Evolutionary conservation across 768 basidiomycete genomes (phyloP).

Genomic region (Mycena vitilis): DNA sequence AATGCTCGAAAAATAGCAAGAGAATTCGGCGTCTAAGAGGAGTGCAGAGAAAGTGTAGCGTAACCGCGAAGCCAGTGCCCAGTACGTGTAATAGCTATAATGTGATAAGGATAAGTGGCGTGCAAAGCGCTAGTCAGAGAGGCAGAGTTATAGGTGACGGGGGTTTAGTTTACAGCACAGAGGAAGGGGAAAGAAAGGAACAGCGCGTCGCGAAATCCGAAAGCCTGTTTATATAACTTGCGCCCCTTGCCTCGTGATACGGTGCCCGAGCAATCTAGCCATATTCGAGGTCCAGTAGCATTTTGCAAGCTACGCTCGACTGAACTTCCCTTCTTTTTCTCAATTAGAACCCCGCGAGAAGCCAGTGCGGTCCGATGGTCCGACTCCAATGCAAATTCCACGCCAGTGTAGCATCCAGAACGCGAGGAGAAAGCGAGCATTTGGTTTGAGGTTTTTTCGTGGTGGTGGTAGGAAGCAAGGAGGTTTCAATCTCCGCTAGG

Average conservation of each 20-base stretch:
- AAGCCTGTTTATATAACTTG: conserved; percentile 20
- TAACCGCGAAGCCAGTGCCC: conserved; percentile 25
- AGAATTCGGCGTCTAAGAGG: conserved; percentile 7
- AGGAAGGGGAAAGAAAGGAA: conserved; percentile 16
- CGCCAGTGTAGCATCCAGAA: background rate
- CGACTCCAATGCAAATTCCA: conserved; percentile 11
- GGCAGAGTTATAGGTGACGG: conserved; percentile 25
- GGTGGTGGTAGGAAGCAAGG: conserved; percentile 10
- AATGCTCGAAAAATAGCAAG: conserved; percentile 30
- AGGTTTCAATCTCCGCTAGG: conserved; percentile 2
- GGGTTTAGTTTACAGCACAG: conserved; percentile 20
- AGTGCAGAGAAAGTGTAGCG: conserved; percentile 23
- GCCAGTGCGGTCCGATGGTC: conserved; percentile 20
- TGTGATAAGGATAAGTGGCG: conserved; percentile 28
- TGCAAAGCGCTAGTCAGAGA: too few relatives aligned
- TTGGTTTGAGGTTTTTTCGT: background rate
- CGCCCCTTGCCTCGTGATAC: conserved; percentile 19
- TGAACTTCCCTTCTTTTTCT: conserved; percentile 17
- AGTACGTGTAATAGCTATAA: conserved; percentile 36
- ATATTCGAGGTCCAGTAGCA: background rate
- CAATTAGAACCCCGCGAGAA: conserved; percentile 15
- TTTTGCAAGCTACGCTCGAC: conserved; percentile 13
- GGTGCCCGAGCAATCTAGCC: conserved; percentile 19
- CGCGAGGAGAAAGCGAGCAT: background rate
- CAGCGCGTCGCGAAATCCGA: background rate